Evolutionary conservation across 306 rosid species (phyloP).

Genomic region (Parietaria judaica): DNA sequence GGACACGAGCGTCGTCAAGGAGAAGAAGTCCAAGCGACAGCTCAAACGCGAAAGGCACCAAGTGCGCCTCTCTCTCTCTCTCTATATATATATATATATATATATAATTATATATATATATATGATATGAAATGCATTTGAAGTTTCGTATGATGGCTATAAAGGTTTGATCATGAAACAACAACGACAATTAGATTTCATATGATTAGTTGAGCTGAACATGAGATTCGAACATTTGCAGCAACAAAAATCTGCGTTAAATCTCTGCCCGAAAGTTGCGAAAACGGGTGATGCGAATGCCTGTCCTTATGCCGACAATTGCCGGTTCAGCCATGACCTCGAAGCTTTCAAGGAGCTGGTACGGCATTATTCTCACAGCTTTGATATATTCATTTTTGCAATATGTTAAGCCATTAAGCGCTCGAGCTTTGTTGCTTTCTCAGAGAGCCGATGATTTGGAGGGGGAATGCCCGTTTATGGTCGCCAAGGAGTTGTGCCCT

Average conservation of each 20-base stretch:
- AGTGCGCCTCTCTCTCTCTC: slow-evolving; percentile 21
- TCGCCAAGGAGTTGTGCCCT: slow-evolving; percentile 49
- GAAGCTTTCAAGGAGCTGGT: slow-evolving; percentile 79
- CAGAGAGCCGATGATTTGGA: slow-evolving; percentile 78
- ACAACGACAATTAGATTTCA: neutral
- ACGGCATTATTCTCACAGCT: neutral
- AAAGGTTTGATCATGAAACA: neutral
- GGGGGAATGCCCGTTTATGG: slow-evolving; percentile 72
- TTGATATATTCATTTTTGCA: neutral
- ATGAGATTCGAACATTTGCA: slow-evolving; percentile 21
- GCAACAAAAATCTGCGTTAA: slow-evolving; percentile 55
- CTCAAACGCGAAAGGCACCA: slow-evolving; percentile 89
- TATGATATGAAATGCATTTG: neutral
- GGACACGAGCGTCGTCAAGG: slow-evolving; percentile 33
- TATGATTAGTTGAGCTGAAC: neutral
- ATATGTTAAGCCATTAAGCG: neutral
- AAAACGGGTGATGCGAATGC: slow-evolving; percentile 63
- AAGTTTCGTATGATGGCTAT: neutral
- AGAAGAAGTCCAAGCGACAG: slow-evolving; percentile 92
- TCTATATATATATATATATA: neutral
- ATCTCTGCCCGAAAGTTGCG: slow-evolving; percentile 62
- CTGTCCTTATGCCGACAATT: slow-evolving; percentile 62
- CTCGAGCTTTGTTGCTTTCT: slow-evolving; percentile 10
- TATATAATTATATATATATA: neutral
- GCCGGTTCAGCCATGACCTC: slow-evolving; percentile 83